Evolutionary conservation across 31 red algal species (phyloP).

Genomic region (Odonthalia washingtoniensis): DNA sequence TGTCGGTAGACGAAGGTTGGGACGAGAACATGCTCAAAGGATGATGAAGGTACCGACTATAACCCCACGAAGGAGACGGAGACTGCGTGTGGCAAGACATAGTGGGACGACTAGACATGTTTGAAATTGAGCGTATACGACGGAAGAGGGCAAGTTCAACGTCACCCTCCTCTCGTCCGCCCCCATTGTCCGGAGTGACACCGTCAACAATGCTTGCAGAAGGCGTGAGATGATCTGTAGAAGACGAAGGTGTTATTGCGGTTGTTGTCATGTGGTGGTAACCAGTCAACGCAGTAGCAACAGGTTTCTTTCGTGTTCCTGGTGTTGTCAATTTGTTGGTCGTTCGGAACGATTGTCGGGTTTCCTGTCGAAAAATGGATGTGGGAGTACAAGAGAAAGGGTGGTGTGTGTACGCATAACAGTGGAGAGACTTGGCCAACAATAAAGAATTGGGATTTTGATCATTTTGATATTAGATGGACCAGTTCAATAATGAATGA

Average conservation of each 20-base stretch:
- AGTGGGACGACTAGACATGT: not conserved
- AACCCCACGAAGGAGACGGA: not conserved
- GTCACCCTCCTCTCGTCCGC: constrained; percentile 62
- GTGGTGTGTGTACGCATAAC: too few relatives aligned
- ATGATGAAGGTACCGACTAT: not conserved
- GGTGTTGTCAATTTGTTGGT: too few relatives aligned
- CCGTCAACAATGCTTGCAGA: constrained; percentile 33
- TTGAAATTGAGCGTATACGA: constrained; percentile 46
- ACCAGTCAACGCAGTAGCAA: too few relatives aligned
- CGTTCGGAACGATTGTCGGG: too few relatives aligned
- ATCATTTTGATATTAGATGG: too few relatives aligned
- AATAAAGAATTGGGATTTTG: too few relatives aligned
- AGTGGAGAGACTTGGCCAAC: too few relatives aligned
- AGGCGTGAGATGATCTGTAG: not conserved
- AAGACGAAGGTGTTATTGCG: not conserved
- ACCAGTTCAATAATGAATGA: too few relatives aligned
- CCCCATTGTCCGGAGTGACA: constrained; percentile 41
- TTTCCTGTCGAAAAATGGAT: too few relatives aligned
- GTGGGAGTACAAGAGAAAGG: too few relatives aligned
- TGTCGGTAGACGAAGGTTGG: not conserved
- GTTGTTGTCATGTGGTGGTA: too few relatives aligned
- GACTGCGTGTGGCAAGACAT: not conserved
- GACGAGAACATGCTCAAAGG: not conserved
- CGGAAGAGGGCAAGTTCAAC: constrained; percentile 72
- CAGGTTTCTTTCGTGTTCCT: too few relatives aligned